Evolutionary conservation across 2,329 filamentous ascomycete genomes (phyloP), one percentile per base, ranked within the genome.

Genomic region (Aureobasidium subglaciale): DNA sequence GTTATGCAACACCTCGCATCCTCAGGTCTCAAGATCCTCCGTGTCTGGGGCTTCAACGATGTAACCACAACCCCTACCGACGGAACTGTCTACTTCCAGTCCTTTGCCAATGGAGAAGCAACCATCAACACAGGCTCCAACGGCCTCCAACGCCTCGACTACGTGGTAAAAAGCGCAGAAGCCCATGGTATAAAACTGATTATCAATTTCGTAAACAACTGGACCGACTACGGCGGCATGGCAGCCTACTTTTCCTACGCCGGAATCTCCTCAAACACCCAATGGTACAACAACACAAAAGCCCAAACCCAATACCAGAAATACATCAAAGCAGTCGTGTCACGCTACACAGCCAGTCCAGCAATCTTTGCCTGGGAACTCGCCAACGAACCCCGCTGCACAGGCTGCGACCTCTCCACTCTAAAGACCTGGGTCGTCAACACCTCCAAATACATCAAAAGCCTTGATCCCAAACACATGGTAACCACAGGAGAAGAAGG

Each of bases 341-440:
- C 69, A 18, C 74, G 84, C 10, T 87, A 85, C 69, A 77, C 72
- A 42, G 71, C 75, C 59, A 84, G 80, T 0, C 69, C 78, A 0
- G 77, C 84, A 0, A 76, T 87, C 43, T 81, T 87, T 60, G 81
- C 82, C 0, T 87, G 84, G 84, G 84, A 87, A 63, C 71, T 87
- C 1, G 80, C 75, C 56, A 87, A 87, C 61, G 84, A 87, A 68
- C 80, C 83, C 15, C 75, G 84, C 58, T 86, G 83, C 70, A 72
- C 76, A 13, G 77, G 80, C 11, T 87, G 84, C 64, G 70, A 72
- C 37, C 78, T 79, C 1, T 74, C 75, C 7, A 75, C 84, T 20
- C 73, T 87, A 58, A 77, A 75, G 32, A 73, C 78, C 42, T 87
- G 84, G 85, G 82, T 82, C 16, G 70, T 73, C 37, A 68, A 68